Evolutionary conservation across 768 basidiomycete genomes (phyloP).

Genomic region (Psilocybe azurescens): DNA sequence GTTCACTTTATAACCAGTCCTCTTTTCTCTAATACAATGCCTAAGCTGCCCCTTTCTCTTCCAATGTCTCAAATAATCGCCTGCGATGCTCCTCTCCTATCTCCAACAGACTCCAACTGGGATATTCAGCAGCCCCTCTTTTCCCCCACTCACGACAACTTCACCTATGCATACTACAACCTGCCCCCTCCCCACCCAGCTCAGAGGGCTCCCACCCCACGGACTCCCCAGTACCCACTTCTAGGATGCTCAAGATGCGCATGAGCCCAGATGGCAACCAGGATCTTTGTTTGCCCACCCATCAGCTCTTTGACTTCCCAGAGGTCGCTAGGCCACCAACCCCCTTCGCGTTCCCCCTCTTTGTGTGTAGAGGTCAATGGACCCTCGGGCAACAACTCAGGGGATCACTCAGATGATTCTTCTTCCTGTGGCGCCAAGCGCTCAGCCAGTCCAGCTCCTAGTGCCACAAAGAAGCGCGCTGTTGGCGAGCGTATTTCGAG

Average conservation of each 20-base stretch:
- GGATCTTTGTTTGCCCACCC: conserved; percentile 68
- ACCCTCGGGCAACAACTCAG: conserved; percentile 22
- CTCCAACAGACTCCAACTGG: conserved; percentile 55
- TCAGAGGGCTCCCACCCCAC: conserved; percentile 41
- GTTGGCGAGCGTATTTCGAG: conserved; percentile 58
- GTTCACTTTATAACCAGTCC: conserved; percentile 21
- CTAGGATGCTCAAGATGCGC: conserved; percentile 56
- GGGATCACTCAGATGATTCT: conserved; percentile 35
- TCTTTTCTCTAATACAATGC: conserved; percentile 22
- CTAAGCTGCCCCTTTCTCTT: conserved; percentile 38
- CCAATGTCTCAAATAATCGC: conserved; percentile 66
- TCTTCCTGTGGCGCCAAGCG: conserved; percentile 46
- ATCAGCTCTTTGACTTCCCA: conserved; percentile 74
- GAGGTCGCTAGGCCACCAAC: conserved; percentile 35
- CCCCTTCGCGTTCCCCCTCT: conserved; percentile 29
- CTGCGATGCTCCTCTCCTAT: conserved; percentile 61
- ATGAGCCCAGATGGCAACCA: conserved; percentile 48
- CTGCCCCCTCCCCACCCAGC: conserved; percentile 51
- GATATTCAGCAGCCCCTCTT: conserved; percentile 41
- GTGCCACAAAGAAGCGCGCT: conserved; percentile 47
- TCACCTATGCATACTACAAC: conserved; percentile 54
- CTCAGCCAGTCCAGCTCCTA: conserved; percentile 47
- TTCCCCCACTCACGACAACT: conserved; percentile 44
- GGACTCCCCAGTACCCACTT: conserved; percentile 51
- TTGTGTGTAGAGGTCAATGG: conserved; percentile 6